phyloP scores from a whole-genome alignment of 2,329 filamentous ascomycete genomes.

The Daldinia sp. region DNA sequence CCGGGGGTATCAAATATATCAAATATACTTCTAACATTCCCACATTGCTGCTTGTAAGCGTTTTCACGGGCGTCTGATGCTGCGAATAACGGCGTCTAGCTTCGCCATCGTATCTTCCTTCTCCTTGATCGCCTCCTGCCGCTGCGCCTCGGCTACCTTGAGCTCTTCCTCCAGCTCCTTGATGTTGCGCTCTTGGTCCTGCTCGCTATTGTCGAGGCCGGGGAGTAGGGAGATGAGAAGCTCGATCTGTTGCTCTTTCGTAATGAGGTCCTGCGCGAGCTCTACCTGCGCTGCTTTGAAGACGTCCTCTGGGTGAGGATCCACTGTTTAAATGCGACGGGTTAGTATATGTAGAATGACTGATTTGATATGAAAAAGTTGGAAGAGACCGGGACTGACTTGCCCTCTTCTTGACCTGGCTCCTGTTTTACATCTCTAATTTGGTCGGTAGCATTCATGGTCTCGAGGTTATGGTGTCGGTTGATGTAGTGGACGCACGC shows the following conservation, averaged over 20 bases:
- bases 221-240: constrained; percentile 79
- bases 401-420: constrained; percentile 64
- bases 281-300: constrained; percentile 78
- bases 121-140: constrained; percentile 73
- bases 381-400: constrained; percentile 23
- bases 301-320: constrained; percentile 71
- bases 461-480: constrained; percentile 75
- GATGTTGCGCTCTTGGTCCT: constrained; percentile 77
- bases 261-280: constrained; percentile 79
- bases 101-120: constrained; percentile 70
- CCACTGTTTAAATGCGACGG: constrained; percentile 58
- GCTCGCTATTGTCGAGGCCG: constrained; percentile 81
- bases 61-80: constrained; percentile 67
- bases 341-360: constrained; percentile 24
- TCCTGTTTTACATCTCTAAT: constrained; percentile 70
- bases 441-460: constrained; percentile 68
- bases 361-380: background rate
- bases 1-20: constrained; percentile 46
- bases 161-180: constrained; percentile 74
- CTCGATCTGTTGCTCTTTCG: constrained; percentile 88
- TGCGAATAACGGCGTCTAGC: constrained; percentile 71
- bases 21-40: constrained; percentile 21
- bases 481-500: constrained; percentile 75
- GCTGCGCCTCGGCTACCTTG: constrained; percentile 71
- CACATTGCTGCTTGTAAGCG: constrained; percentile 3